Percentiles rank a stretch among this genome's conserved stretches.
Conservation (phyloP, 2,329 filamentous ascomycete species). For the Cercospora zeina region DNA sequence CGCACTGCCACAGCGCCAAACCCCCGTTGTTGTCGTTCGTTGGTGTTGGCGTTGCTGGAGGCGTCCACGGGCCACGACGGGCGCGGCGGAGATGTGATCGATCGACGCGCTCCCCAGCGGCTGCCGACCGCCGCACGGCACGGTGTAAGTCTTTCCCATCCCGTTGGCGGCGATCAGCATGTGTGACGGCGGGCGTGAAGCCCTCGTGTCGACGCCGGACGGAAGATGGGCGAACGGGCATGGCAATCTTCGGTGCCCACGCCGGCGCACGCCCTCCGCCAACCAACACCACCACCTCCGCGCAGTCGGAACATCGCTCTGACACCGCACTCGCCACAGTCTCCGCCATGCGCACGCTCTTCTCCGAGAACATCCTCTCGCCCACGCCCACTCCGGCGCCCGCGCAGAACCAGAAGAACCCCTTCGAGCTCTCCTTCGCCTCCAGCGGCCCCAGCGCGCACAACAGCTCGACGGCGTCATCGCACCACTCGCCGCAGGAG, state of each 20-base stretch:
- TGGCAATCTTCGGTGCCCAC: background rate
- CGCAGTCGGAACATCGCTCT: constrained; percentile 11
- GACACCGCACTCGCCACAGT: constrained; percentile 21
- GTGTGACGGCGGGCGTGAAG: constrained; percentile 15
- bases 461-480: constrained; percentile 31
- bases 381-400: constrained; percentile 33
- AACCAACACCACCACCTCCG: background rate
- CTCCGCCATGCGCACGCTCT: constrained; percentile 39
- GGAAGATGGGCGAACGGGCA: constrained; percentile 6
- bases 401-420: constrained; percentile 31
- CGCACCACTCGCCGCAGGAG: constrained; percentile 34
- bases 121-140: constrained; percentile 27
- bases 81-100: constrained; percentile 27
- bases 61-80: constrained; percentile 8
- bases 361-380: constrained; percentile 38
- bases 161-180: background rate
- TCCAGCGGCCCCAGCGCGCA: constrained; percentile 29
- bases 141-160: constrained; percentile 31
- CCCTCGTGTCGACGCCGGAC: constrained; percentile 10
- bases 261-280: background rate
- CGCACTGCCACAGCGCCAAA: too few species aligned
- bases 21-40: background rate
- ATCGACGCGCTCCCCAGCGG: constrained; percentile 23
- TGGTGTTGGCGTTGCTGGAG: constrained; percentile 8
- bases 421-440: constrained; percentile 37